Evolutionary conservation across 768 basidiomycete genomes (phyloP).

Genomic region (Coprinopsis cinerea): DNA sequence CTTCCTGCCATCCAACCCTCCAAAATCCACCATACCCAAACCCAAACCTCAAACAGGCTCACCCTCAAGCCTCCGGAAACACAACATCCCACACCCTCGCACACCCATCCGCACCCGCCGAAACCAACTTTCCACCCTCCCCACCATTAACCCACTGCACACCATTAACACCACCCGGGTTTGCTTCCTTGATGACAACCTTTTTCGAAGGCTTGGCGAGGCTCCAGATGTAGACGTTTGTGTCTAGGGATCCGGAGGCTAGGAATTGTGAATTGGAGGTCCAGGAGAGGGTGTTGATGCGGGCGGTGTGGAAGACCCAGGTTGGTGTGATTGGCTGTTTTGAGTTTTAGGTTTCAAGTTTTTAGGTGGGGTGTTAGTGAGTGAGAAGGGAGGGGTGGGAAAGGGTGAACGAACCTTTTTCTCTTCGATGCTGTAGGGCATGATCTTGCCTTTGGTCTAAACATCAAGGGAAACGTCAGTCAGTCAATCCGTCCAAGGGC

Average conservation of each 20-base stretch:
- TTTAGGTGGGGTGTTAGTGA: too few relatives aligned
- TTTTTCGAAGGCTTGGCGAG: constrained; percentile 65
- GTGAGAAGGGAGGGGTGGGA: background rate
- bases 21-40: background rate
- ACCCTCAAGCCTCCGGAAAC: constrained; percentile 27
- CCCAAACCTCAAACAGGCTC: background rate
- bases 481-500: background rate
- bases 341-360: too few relatives aligned
- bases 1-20: background rate
- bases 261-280: constrained; percentile 68
- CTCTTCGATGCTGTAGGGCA: constrained; percentile 66
- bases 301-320: constrained; percentile 85
- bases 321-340: constrained; percentile 62
- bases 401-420: constrained; percentile 42
- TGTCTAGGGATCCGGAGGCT: constrained; percentile 90
- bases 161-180: constrained; percentile 75
- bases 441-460: constrained; percentile 77
- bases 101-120: constrained; percentile 78
- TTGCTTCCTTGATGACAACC: constrained; percentile 80
- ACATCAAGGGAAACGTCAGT: constrained; percentile 1
- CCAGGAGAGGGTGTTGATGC: constrained; percentile 76
- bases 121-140: constrained; percentile 49
- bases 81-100: constrained; percentile 67
- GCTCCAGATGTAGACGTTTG: constrained; percentile 86
- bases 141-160: constrained; percentile 71